These are phyloP conservation scores for Fusarium equiseti DNA, from an alignment of 2,329 filamentous ascomycete species.

Conservation along the genomic window DNA sequence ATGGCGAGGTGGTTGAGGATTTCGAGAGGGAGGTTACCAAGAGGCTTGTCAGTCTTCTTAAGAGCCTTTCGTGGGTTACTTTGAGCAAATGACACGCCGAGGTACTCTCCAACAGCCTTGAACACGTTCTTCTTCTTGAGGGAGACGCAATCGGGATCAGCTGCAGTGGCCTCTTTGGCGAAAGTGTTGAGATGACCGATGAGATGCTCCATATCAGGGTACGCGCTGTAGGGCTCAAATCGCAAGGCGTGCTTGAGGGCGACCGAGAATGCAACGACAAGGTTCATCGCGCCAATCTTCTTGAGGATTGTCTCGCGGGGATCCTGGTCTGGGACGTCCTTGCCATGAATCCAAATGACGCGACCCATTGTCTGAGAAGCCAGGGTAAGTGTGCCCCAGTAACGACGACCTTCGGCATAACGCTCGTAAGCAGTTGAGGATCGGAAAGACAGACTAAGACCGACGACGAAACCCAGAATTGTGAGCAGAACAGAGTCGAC, in stretches of 20 bases:
- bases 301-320: slow-evolving; percentile 76
- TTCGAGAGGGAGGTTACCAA: slow-evolving; percentile 87
- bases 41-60: slow-evolving; percentile 77
- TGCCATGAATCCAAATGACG: slow-evolving; percentile 85
- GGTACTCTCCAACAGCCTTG: slow-evolving; percentile 76
- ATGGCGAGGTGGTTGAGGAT: slow-evolving; percentile 79
- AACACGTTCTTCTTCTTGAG: slow-evolving; percentile 64
- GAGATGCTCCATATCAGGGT: slow-evolving; percentile 77
- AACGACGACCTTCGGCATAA: slow-evolving; percentile 73
- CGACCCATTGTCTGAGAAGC: slow-evolving; percentile 77
- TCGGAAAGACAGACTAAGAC: slow-evolving; percentile 81
- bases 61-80: slow-evolving; percentile 83
- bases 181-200: slow-evolving; percentile 81
- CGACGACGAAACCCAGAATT: slow-evolving; percentile 84
- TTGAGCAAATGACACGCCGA: slow-evolving; percentile 80
- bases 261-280: slow-evolving; percentile 81
- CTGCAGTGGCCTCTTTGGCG: slow-evolving; percentile 66
- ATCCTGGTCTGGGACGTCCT: slow-evolving; percentile 61
- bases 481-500: slow-evolving; percentile 69
- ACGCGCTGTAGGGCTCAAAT: slow-evolving; percentile 84
- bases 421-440: slow-evolving; percentile 83
- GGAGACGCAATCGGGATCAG: slow-evolving; percentile 52
- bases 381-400: slow-evolving; percentile 70
- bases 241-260: slow-evolving; percentile 85
- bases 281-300: slow-evolving; percentile 81